These are phyloP conservation scores for Aspergillus ostianus DNA, from an alignment of 495 filamentous ascomycete genomes.

Conservation along the genomic window DNA sequence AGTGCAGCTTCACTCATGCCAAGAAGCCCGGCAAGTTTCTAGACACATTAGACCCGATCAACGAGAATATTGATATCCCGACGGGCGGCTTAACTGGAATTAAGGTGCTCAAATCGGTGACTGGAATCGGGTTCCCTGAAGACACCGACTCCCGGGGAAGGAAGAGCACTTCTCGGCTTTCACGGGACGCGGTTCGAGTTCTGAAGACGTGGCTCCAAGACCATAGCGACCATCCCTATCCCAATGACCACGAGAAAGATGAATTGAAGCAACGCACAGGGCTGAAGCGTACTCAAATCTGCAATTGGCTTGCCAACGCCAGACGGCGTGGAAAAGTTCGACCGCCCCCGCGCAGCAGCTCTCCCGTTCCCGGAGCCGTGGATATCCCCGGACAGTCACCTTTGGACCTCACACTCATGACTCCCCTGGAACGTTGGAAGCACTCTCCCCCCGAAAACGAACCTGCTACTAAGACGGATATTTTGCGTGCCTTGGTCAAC, in stretches of 20 bases:
- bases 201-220: conserved; percentile 76
- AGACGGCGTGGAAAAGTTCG: conserved; percentile 72
- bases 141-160: conserved; percentile 47
- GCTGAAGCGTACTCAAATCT: conserved; percentile 71
- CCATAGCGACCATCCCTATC: conserved; percentile 76
- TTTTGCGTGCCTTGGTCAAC: conserved; percentile 70
- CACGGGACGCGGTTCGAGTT: conserved; percentile 67
- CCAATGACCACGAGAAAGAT: conserved; percentile 77
- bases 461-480: conserved; percentile 75
- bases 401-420: conserved; percentile 61
- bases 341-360: conserved; percentile 54
- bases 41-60: conserved; percentile 50
- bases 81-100: conserved; percentile 38
- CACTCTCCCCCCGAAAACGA: conserved; percentile 84
- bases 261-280: conserved; percentile 69
- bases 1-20: conserved; percentile 66
- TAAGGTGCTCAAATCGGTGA: conserved; percentile 40
- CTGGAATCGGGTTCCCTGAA: conserved; percentile 34
- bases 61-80: conserved; percentile 45
- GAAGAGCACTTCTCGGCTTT: conserved; percentile 63
- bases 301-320: conserved; percentile 86
- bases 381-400: conserved; percentile 58
- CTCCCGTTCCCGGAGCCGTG: conserved; percentile 59
- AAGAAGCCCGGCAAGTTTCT: conserved; percentile 46
- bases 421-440: conserved; percentile 83